phyloP scores from a whole-genome alignment of 192 early-diverging fungal species.

The Linnemannia elongata region DNA sequence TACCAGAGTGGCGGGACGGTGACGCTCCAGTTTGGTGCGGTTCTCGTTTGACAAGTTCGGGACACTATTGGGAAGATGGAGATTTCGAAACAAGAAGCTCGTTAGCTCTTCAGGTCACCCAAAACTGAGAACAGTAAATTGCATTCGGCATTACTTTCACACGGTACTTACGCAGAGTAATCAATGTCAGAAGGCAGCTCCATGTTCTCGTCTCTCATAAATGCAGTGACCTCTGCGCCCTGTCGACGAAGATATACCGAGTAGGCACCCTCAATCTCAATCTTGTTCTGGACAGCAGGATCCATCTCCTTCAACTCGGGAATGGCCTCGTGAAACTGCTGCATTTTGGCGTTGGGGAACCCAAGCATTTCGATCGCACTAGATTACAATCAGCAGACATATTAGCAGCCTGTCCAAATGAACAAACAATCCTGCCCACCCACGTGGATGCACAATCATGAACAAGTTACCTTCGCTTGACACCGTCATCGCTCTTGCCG shows the following conservation, averaged over 20 bases:
- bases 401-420: background rate
- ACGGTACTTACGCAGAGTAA: constrained; percentile 65
- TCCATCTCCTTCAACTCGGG: constrained; percentile 68
- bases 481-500: constrained; percentile 53
- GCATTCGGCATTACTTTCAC: background rate
- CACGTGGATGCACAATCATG: background rate
- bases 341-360: constrained; percentile 61
- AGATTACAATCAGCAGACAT: background rate
- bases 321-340: constrained; percentile 64
- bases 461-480: constrained; percentile 54
- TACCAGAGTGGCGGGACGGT: constrained; percentile 71
- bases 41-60: constrained; percentile 70
- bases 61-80: constrained; percentile 48
- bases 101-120: background rate
- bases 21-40: constrained; percentile 63
- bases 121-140: background rate
- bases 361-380: constrained; percentile 67
- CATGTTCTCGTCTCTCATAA: constrained; percentile 77
- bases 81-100: background rate
- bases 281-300: constrained; percentile 64
- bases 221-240: constrained; percentile 68
- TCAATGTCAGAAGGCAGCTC: constrained; percentile 73
- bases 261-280: constrained; percentile 77
- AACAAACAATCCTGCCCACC: background rate
- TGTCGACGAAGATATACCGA: constrained; percentile 76